Percentiles rank a stretch among this genome's conserved stretches.
Evolutionary conservation across 352 stramenopile genomes (phyloP).

Genomic region (Phytopythium boreale): DNA sequence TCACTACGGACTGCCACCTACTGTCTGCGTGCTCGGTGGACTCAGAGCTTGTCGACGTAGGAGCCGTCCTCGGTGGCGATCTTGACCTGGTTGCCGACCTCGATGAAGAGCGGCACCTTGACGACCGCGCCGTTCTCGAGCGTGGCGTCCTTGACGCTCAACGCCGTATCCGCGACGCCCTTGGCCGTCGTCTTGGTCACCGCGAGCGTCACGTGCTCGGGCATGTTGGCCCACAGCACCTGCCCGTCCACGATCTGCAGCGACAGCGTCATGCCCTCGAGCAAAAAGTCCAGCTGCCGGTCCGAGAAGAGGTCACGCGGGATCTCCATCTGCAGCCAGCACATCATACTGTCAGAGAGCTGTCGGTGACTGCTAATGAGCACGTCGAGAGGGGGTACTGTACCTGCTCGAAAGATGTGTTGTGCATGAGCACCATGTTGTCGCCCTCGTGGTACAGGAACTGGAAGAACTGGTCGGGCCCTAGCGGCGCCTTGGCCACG

Average conservation of each 20-base stretch:
- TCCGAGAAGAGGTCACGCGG: constrained; percentile 61
- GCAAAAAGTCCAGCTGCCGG: constrained; percentile 72
- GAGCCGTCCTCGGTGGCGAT: constrained; percentile 68
- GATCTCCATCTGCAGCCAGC: constrained; percentile 58
- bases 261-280: constrained; percentile 76
- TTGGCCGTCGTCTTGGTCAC: constrained; percentile 81
- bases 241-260: constrained; percentile 85
- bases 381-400: background rate
- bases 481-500: constrained; percentile 74
- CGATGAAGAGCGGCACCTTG: constrained; percentile 84
- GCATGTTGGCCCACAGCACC: constrained; percentile 86
- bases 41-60: constrained; percentile 77
- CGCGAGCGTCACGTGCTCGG: constrained; percentile 69
- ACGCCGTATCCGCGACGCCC: constrained; percentile 64
- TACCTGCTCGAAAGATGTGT: constrained; percentile 79
- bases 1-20: background rate
- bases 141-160: constrained; percentile 83
- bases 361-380: background rate
- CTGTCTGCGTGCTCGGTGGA: background rate
- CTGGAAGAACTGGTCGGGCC: constrained; percentile 72
- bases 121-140: constrained; percentile 74
- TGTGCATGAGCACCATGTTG: constrained; percentile 86
- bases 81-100: constrained; percentile 74
- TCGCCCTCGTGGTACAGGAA: constrained; percentile 79
- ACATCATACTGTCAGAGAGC: background rate